A percentile compares a stretch with the other conserved stretches of the same genome.
Conservation (phyloP, 2,329 filamentous ascomycete species). For the Fusarium duplospermum region DNA sequence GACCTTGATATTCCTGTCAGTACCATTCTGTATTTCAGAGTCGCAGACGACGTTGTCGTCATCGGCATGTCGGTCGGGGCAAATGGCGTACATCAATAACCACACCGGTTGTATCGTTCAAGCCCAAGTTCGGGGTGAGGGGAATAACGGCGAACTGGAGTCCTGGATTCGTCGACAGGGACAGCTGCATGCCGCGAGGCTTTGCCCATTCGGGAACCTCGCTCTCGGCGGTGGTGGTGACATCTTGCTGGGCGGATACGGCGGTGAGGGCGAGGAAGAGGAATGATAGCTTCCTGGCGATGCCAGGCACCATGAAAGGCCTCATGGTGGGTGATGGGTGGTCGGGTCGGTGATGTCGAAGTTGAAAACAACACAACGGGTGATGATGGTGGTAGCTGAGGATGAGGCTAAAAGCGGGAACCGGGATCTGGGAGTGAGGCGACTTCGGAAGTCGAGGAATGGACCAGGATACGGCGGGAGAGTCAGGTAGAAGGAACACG, state of each 20-base stretch:
- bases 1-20: slow-evolving; percentile 48
- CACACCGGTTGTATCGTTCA: slow-evolving; percentile 53
- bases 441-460: slow-evolving; percentile 28
- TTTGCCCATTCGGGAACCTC: slow-evolving; percentile 54
- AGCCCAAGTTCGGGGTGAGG: slow-evolving; percentile 55
- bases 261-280: slow-evolving; percentile 43
- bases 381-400: neutral
- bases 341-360: neutral
- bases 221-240: slow-evolving; percentile 50
- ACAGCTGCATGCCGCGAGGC: slow-evolving; percentile 56
- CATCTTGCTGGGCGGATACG: slow-evolving; percentile 48
- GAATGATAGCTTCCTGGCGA: slow-evolving; percentile 22
- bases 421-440: slow-evolving; percentile 12
- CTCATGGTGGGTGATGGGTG: slow-evolving; percentile 21
- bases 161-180: slow-evolving; percentile 47
- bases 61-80: neutral
- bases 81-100: slow-evolving; percentile 51
- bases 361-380: neutral
- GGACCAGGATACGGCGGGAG: slow-evolving; percentile 24
- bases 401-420: slow-evolving; percentile 12
- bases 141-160: slow-evolving; percentile 58
- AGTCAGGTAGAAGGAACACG: slow-evolving; percentile 24
- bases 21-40: neutral
- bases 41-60: neutral
- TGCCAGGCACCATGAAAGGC: slow-evolving; percentile 10